Base-by-base conservation (phyloP, 805 yeast species). In the Myxozyma geophila region DNA sequence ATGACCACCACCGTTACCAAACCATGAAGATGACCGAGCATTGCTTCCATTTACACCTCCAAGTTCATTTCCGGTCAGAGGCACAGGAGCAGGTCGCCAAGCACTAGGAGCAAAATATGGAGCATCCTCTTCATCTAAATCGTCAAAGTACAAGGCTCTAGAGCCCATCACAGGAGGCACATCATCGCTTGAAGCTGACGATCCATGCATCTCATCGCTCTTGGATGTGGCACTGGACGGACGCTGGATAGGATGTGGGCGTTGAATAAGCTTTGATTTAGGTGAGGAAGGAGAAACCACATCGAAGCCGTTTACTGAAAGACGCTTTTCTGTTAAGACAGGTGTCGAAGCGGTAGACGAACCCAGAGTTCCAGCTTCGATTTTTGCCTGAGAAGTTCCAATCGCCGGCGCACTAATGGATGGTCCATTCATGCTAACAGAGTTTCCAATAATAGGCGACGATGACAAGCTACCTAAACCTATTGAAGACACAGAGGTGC, bases 171-270 rank as follows among this genome's bases (percentile, higher is more conserved):
- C 58, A 21, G 66, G 58, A 28, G 53, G 57, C 15, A 36, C 47
- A 15, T 54, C 60, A 37, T 44, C 59, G 15, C 50, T 40, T 4
- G 60, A 37, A 17, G 57, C 33, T 8, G 64, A 47, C 35, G 64
- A 54, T 4, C 53, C 54, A 21, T 41, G 55, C 19, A 19, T 51
- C 17, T 60, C 67, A 15, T 64, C 67, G 50, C 62, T 53, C 46
- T 59, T 51, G 9, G 64, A 53, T 1, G 63, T 40, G 39, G 46
- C 54, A 28, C 65, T 54, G 7, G 60, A 53, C 21, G 69, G 69
- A 8, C 67, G 61, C 51, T 61, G 67, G 17, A 64, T 64, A 40
- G 67, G 67, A 41, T 57, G 64, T n/a, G 67, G 65, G 23, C 67
- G 58, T 35, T 58, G 67, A 36, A 63, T 63, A 21, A 60, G 60